Conservation (phyloP, 2,329 filamentous ascomycete genomes). For the Bipolaris oryzae region DNA sequence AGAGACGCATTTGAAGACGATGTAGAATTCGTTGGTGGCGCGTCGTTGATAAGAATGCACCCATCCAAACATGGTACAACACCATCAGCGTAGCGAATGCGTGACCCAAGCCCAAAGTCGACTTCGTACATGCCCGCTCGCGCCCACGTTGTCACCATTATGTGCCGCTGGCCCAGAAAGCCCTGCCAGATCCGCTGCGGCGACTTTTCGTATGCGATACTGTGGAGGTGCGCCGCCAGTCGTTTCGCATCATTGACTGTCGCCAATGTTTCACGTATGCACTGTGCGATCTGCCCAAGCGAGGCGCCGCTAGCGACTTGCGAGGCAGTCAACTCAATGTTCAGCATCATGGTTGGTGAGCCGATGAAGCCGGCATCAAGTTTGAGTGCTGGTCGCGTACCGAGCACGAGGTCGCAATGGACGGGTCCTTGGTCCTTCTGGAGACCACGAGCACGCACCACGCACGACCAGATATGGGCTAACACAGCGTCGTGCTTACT, state of each 20-base stretch:
- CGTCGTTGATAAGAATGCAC: slow-evolving; percentile 10
- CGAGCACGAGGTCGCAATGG: slow-evolving; percentile 16
- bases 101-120: slow-evolving; percentile 12
- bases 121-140: slow-evolving; percentile 14
- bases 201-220: slow-evolving; percentile 14
- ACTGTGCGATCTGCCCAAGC: background rate
- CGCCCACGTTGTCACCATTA: slow-evolving; percentile 18
- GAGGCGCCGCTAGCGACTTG: background rate
- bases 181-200: slow-evolving; percentile 17
- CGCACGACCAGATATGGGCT: slow-evolving; percentile 15
- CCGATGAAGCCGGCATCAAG: slow-evolving; percentile 7
- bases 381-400: slow-evolving; percentile 6
- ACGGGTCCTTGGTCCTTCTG: slow-evolving; percentile 8
- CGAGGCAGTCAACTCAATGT: slow-evolving; percentile 10
- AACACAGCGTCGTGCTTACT: slow-evolving; percentile 19
- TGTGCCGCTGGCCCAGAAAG: slow-evolving; percentile 12
- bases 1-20: background rate
- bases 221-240: slow-evolving; percentile 13
- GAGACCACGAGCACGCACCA: slow-evolving; percentile 14
- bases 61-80: slow-evolving; percentile 12
- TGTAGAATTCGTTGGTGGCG: background rate
- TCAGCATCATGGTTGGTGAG: slow-evolving; percentile 16
- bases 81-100: slow-evolving; percentile 15
- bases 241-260: slow-evolving; percentile 7
- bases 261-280: slow-evolving; percentile 1